Evolutionary conservation across 2,329 filamentous ascomycete genomes (phyloP).

Genomic region (Xylaria sp.): DNA sequence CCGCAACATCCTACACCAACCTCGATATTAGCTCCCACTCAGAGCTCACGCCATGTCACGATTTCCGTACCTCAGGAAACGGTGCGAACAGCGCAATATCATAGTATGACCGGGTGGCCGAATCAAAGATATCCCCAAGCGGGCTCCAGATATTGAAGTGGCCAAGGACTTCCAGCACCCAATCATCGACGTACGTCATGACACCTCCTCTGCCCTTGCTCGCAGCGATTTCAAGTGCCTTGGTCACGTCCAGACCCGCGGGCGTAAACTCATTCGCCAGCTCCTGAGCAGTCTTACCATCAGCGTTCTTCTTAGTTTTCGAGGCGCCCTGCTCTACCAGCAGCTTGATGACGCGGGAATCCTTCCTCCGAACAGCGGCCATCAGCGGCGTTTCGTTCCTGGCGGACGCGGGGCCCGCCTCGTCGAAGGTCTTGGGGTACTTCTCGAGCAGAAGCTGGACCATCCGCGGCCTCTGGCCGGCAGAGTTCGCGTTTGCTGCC

Average conservation of each 20-base stretch:
- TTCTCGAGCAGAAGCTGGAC: conserved; percentile 27
- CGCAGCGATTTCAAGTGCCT: conserved; percentile 19
- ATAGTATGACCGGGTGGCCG: conserved; percentile 14
- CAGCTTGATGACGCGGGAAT: conserved; percentile 17
- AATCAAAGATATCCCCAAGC: conserved; percentile 21
- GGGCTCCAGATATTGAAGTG: conserved; percentile 26
- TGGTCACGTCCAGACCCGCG: conserved; percentile 5
- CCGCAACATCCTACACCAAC: conserved; percentile 19
- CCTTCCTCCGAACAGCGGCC: conserved; percentile 19
- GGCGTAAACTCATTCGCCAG: conserved; percentile 10
- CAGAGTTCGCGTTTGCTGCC: conserved; percentile 16
- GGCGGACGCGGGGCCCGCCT: conserved; percentile 2
- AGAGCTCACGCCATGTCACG: background rate
- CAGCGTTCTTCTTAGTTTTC: conserved; percentile 20
- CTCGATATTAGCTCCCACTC: background rate
- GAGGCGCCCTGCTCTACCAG: conserved; percentile 23
- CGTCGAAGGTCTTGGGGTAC: conserved; percentile 21
- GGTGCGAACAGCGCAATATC: conserved; percentile 2
- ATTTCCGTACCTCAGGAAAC: conserved; percentile 10
- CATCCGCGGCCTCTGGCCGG: conserved; percentile 13
- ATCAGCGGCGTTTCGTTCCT: conserved; percentile 24
- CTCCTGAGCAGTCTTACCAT: conserved; percentile 20
- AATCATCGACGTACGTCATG: conserved; percentile 20
- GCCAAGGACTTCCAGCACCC: conserved; percentile 22
- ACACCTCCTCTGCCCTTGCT: conserved; percentile 24